Conservation (phyloP, 2,329 filamentous ascomycete species). For the Ophiostoma ips region DNA sequence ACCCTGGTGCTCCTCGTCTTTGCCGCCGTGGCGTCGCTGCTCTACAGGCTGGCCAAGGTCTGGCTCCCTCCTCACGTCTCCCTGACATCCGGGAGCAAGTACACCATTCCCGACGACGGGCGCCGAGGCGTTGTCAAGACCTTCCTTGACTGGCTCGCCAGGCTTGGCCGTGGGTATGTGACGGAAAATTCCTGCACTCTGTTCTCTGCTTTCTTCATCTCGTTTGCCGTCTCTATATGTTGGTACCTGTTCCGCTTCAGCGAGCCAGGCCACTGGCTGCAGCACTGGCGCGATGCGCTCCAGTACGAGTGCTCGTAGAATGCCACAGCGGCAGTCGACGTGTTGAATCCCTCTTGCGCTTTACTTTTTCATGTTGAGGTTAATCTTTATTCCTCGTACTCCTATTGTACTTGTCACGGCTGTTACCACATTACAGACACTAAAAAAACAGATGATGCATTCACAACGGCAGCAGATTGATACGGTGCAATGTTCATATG, state of each 20-base stretch:
- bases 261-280: conserved; percentile 2
- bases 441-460: too few relatives aligned
- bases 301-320: not conserved
- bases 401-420: too few relatives aligned
- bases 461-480: too few relatives aligned
- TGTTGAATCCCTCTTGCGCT: too few relatives aligned
- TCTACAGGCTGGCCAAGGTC: not conserved
- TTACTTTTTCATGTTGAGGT: too few relatives aligned
- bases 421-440: too few relatives aligned
- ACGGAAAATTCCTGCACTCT: not conserved
- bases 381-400: not conserved
- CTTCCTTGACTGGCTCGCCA: too few relatives aligned
- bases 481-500: too few relatives aligned
- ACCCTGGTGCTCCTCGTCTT: not conserved
- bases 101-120: too few relatives aligned
- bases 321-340: not conserved
- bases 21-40: not conserved
- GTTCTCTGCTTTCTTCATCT: not conserved
- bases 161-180: not conserved
- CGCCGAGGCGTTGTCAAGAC: too few relatives aligned
- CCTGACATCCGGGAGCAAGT: too few relatives aligned
- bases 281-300: conserved; percentile 7
- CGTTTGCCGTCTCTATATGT: not conserved
- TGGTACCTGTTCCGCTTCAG: conserved; percentile 7
- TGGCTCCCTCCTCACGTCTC: not conserved